Evolutionary conservation across 495 filamentous ascomycete genomes (phyloP).

Genomic region (Talaromyces liani): DNA sequence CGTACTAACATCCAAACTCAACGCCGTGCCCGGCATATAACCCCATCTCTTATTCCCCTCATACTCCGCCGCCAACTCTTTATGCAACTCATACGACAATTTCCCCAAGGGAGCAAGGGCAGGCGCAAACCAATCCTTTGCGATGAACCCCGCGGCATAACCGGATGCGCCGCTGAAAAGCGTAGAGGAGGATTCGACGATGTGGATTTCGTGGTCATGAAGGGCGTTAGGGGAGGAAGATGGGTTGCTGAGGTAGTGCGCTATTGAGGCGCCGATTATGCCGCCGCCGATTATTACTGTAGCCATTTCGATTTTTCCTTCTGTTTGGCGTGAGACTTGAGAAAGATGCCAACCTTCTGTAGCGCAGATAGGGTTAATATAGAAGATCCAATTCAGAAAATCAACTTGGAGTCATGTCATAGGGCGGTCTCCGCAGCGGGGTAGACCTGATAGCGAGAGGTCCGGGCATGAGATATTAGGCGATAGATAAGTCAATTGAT

Average conservation of each 20-base stretch:
- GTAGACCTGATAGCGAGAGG: neutral
- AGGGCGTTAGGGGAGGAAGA: constrained; percentile 12
- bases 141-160: constrained; percentile 66
- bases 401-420: neutral
- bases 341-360: neutral
- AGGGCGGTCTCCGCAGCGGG: constrained; percentile 6
- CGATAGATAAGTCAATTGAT: constrained; percentile 2
- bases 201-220: constrained; percentile 48
- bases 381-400: neutral
- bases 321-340: neutral
- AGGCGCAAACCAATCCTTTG: constrained; percentile 61
- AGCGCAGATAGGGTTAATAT: neutral
- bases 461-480: neutral
- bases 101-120: constrained; percentile 49
- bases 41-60: constrained; percentile 59
- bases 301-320: constrained; percentile 22
- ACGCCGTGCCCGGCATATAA: constrained; percentile 54
- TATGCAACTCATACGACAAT: constrained; percentile 64
- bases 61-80: constrained; percentile 51
- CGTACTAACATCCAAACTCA: constrained; percentile 38
- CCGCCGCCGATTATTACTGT: constrained; percentile 73
- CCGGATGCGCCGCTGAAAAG: constrained; percentile 70
- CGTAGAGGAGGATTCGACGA: constrained; percentile 56
- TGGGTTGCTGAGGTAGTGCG: constrained; percentile 58
- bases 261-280: constrained; percentile 73